Percentiles rank a stretch among this genome's conserved stretches.
These are phyloP conservation scores for Fragaria nilgerrensis DNA, from an alignment of 306 rosid species.

Conservation along the genomic window DNA sequence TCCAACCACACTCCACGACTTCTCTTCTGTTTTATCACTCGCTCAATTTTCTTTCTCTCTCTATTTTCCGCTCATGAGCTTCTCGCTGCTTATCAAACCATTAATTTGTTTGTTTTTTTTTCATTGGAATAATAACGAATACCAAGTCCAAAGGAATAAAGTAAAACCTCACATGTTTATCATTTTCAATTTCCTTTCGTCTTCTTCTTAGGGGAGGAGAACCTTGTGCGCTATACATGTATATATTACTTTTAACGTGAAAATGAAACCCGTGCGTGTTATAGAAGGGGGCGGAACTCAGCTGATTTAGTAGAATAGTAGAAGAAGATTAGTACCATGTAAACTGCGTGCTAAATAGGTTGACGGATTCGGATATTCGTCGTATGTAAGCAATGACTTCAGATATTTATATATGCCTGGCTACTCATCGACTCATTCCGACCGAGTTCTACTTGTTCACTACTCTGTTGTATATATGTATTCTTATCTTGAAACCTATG, in stretches of 20 bases:
- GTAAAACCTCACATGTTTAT: conserved; percentile 18
- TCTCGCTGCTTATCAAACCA: background rate
- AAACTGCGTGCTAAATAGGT: background rate
- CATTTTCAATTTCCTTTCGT: background rate
- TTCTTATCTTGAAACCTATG: background rate
- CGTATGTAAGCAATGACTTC: conserved; percentile 44
- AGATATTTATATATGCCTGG: background rate
- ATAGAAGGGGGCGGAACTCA: background rate
- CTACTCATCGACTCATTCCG: background rate
- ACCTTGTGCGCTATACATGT: background rate
- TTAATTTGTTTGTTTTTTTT: background rate
- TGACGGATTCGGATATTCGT: background rate
- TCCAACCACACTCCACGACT: background rate
- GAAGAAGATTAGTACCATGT: background rate
- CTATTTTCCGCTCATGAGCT: background rate
- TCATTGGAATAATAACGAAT: background rate
- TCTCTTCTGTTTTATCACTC: background rate
- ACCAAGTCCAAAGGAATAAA: background rate
- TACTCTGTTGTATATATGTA: background rate
- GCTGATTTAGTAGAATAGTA: background rate
- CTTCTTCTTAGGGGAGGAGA: background rate
- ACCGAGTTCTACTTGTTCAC: background rate
- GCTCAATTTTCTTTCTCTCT: background rate
- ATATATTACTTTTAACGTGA: background rate
- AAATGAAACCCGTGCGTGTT: background rate